Evolutionary conservation across 257 asterid genomes (phyloP).

Genomic region (Petrea volubilis): DNA sequence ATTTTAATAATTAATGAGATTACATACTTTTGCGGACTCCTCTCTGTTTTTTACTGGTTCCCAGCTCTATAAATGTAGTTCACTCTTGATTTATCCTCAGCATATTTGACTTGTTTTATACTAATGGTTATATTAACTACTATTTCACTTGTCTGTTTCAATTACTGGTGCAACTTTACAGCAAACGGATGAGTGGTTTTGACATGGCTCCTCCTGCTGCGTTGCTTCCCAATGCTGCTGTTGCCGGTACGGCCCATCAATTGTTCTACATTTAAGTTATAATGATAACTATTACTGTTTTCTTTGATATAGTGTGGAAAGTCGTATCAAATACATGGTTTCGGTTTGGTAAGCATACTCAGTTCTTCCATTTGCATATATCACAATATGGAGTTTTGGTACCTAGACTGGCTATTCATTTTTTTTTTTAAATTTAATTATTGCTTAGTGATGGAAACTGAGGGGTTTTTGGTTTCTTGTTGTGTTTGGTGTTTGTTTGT

Average conservation of each 20-base stretch:
- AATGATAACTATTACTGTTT: constrained; percentile 39
- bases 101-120: neutral
- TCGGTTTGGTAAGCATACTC: constrained; percentile 82
- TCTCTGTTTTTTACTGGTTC: neutral
- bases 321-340: constrained; percentile 76
- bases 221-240: constrained; percentile 57
- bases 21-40: neutral
- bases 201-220: constrained; percentile 96
- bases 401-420: constrained; percentile 42
- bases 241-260: constrained; percentile 54
- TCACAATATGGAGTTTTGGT: constrained; percentile 45
- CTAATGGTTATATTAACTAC: too few species aligned
- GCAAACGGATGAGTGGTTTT: constrained; percentile 96
- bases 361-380: constrained; percentile 49
- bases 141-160: constrained; percentile 40
- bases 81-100: neutral
- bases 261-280: constrained; percentile 16
- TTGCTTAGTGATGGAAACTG: constrained; percentile 82
- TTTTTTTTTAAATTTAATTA: constrained; percentile 50
- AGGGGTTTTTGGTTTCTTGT: constrained; percentile 91
- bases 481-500: constrained; percentile 99
- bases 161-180: constrained; percentile 49
- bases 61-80: neutral
- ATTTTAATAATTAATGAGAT: neutral
- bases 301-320: constrained; percentile 74